A percentile compares a stretch with the other conserved stretches of the same genome.
phyloP scores from a whole-genome alignment of 192 early-diverging fungal species.

The Mortierella claussenii region DNA sequence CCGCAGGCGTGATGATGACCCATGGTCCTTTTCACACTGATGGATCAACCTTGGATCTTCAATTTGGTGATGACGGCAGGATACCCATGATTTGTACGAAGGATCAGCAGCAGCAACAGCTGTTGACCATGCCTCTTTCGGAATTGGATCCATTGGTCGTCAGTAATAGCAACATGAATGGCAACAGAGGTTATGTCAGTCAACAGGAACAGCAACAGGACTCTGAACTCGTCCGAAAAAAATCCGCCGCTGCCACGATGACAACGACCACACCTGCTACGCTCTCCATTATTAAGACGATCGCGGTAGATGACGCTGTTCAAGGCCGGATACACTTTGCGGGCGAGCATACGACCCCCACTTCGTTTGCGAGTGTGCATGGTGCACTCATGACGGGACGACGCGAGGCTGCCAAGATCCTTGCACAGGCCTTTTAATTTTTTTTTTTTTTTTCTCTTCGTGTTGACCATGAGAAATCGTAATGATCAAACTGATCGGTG shows the following conservation, averaged over 20 bases:
- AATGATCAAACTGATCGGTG: background rate
- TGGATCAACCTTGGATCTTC: background rate
- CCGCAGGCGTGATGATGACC: background rate
- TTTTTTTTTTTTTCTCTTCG: too few species aligned
- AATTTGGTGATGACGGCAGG: background rate
- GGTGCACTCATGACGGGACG: slow-evolving; percentile 59
- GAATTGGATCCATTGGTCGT: background rate
- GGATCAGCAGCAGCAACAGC: background rate
- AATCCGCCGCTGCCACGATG: background rate
- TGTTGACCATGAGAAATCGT: background rate
- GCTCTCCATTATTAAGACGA: slow-evolving; percentile 16
- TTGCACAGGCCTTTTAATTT: slow-evolving; percentile 30
- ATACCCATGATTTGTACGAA: background rate
- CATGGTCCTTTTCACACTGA: background rate
- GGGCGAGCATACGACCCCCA: slow-evolving; percentile 57
- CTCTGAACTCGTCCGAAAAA: background rate
- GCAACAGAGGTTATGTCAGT: too few species aligned
- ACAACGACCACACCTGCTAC: slow-evolving; percentile 1
- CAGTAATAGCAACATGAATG: background rate
- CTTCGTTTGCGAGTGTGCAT: slow-evolving; percentile 58
- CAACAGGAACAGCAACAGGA: too few species aligned
- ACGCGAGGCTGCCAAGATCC: slow-evolving; percentile 45
- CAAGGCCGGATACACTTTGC: slow-evolving; percentile 54
- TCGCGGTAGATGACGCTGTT: slow-evolving; percentile 19
- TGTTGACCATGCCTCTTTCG: background rate